Conservation (phyloP, 2,329 filamentous ascomycete genomes). For the Colletotrichum echinochloae region DNA sequence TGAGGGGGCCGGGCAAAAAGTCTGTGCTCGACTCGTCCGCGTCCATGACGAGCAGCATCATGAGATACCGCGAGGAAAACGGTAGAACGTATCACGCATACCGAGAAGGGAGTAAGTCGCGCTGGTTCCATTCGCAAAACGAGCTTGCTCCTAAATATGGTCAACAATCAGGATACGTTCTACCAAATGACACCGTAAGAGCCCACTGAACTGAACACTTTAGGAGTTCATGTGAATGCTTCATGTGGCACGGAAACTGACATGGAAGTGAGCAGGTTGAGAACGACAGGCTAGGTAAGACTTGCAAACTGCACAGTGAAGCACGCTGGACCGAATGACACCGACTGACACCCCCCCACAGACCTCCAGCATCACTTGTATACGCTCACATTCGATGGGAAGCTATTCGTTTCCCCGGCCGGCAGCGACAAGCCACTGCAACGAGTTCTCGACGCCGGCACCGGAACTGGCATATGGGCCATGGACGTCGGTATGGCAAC, state of each 20-base stretch:
- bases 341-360: not conserved
- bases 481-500: slow-evolving; percentile 56
- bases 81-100: slow-evolving; percentile 54
- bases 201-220: not conserved
- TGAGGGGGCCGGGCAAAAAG: slow-evolving; percentile 2
- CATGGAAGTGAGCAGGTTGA: slow-evolving; percentile 36
- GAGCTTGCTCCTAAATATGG: not conserved
- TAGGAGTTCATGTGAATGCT: not conserved
- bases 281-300: slow-evolving; percentile 43
- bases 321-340: accelerated
- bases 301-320: not conserved
- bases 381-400: slow-evolving; percentile 44
- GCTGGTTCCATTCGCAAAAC: too few relatives aligned
- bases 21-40: slow-evolving; percentile 45
- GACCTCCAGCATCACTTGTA: slow-evolving; percentile 48
- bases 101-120: slow-evolving; percentile 43
- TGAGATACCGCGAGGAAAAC: slow-evolving; percentile 54
- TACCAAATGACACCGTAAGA: slow-evolving; percentile 45
- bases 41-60: slow-evolving; percentile 53
- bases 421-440: slow-evolving; percentile 28
- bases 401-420: slow-evolving; percentile 43
- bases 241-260: not conserved
- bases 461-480: slow-evolving; percentile 60
- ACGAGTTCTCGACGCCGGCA: slow-evolving; percentile 60
- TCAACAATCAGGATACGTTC: slow-evolving; percentile 42